These are phyloP conservation scores for Stephania yunnanensis DNA, from an alignment of 164 flowering plant species.

Conservation along the genomic window DNA sequence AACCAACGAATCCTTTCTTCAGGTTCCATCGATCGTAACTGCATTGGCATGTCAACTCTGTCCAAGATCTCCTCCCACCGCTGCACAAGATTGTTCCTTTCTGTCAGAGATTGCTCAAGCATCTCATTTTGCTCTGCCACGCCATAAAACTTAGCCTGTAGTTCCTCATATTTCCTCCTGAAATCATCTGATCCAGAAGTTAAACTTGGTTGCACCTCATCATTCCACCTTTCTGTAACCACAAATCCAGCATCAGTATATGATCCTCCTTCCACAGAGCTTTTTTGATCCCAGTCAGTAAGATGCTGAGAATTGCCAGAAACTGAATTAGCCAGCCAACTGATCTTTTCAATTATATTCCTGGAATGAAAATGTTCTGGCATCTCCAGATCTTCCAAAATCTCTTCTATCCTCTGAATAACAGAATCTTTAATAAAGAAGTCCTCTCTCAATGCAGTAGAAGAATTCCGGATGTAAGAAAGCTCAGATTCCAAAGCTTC, in stretches of 20 bases:
- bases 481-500: conserved; percentile 99
- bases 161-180: conserved; percentile 74
- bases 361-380: conserved; percentile 87
- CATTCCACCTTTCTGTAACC: conserved; percentile 63
- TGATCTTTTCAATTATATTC: conserved; percentile 80
- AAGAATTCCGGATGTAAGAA: conserved; percentile 95
- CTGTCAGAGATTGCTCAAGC: conserved; percentile 96
- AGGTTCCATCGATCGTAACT: conserved; percentile 69
- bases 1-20: conserved; percentile 85
- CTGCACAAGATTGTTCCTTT: conserved; percentile 79
- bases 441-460: conserved; percentile 86
- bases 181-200: conserved; percentile 48
- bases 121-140: conserved; percentile 98
- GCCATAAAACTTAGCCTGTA: conserved; percentile 71
- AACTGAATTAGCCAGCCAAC: conserved; percentile 77
- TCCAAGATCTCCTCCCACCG: conserved; percentile 86
- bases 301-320: conserved; percentile 47
- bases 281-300: conserved; percentile 72
- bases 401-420: conserved; percentile 93
- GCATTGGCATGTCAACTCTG: conserved; percentile 62
- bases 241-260: conserved; percentile 62
- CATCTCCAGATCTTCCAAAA: conserved; percentile 80
- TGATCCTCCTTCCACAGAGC: conserved; percentile 55
- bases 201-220: conserved; percentile 37
- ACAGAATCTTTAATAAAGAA: conserved; percentile 91